Evolutionary conservation across 805 yeast genomes (phyloP).

Genomic region (Barnettozyma pratensis): DNA sequence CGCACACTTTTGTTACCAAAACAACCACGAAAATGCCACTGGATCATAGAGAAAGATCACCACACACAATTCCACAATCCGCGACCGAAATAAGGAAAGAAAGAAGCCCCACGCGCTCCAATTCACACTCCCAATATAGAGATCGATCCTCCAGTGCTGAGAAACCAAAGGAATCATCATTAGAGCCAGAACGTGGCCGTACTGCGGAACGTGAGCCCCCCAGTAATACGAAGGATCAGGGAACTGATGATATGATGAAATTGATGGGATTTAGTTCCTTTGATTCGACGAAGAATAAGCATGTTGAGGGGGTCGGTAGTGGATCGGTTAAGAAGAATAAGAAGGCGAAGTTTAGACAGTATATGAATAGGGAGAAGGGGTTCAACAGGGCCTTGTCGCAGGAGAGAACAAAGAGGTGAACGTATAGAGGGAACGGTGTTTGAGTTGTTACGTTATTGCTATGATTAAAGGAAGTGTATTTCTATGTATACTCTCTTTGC

Average conservation of each 20-base stretch:
- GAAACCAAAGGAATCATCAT: slow-evolving; percentile 1
- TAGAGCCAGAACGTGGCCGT: slow-evolving; percentile 21
- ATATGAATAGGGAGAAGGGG: slow-evolving; percentile 53
- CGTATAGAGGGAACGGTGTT: no score
- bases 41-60: not conserved
- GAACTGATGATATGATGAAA: slow-evolving; percentile 31
- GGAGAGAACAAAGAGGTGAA: slow-evolving; percentile 20
- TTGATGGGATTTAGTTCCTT: slow-evolving; percentile 58
- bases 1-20: not conserved
- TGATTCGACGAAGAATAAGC: slow-evolving; percentile 51
- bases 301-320: slow-evolving; percentile 43
- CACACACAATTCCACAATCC: not conserved
- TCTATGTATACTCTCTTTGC: no score
- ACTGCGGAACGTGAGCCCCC: slow-evolving; percentile 15
- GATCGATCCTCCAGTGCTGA: slow-evolving; percentile 5
- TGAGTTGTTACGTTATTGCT: no score
- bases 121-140: not conserved
- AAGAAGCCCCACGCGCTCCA: slow-evolving; percentile 1
- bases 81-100: not conserved
- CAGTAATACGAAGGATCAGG: slow-evolving; percentile 10
- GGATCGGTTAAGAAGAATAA: slow-evolving; percentile 36
- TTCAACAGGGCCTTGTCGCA: slow-evolving; percentile 54
- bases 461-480: no score
- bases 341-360: slow-evolving; percentile 49
- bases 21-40: not conserved